Conservation (phyloP, 2,329 filamentous ascomycete species). For the Apiospora sp. region DNA sequence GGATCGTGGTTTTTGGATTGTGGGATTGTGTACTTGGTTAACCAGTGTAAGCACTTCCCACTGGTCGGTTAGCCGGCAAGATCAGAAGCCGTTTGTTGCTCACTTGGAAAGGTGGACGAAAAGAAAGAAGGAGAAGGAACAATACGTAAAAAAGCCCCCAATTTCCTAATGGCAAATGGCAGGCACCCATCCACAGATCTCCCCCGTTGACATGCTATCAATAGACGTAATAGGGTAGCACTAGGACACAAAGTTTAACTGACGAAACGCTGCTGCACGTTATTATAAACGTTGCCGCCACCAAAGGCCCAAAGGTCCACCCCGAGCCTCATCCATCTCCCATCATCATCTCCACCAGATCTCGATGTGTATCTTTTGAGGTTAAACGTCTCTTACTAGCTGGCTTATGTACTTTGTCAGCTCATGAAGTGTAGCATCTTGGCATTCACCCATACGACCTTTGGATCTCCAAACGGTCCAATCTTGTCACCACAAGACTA, state of each 20-base stretch:
- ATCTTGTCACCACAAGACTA: background rate
- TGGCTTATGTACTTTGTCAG: background rate
- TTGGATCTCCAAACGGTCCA: background rate
- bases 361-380: background rate
- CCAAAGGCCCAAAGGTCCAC: background rate
- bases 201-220: background rate
- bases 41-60: background rate
- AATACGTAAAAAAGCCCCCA: too few species aligned
- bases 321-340: slow-evolving; percentile 6
- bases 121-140: background rate
- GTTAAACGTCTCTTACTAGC: too few species aligned
- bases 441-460: background rate
- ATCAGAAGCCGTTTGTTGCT: background rate
- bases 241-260: background rate
- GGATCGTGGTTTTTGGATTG: background rate
- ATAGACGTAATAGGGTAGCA: background rate
- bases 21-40: background rate
- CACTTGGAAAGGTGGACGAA: too few species aligned
- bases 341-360: background rate
- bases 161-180: too few species aligned
- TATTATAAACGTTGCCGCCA: slow-evolving; percentile 7
- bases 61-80: background rate
- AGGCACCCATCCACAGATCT: too few species aligned
- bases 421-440: background rate
- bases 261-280: slow-evolving; percentile 9